Conservation (phyloP, 306 rosid genomes). For the Pterocarpus santalinus region DNA sequence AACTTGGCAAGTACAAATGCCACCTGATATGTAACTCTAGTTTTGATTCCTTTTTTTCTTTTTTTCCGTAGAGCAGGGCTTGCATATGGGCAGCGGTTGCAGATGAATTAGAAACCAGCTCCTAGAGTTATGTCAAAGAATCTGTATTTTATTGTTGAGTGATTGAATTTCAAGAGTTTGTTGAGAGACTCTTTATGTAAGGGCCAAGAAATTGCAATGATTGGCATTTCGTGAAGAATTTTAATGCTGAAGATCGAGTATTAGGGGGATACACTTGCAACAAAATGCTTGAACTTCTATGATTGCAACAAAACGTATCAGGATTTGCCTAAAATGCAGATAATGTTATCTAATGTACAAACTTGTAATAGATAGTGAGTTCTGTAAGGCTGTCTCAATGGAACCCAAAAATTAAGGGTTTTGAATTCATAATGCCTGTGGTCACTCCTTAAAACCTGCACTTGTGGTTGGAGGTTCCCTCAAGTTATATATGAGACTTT, state of each 20-base stretch:
- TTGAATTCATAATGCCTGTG: neutral
- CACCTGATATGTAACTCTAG: conserved; percentile 29
- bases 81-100: conserved; percentile 32
- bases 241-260: conserved; percentile 40
- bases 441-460: neutral
- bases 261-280: conserved; percentile 42
- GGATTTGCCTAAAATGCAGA: conserved; percentile 40
- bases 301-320: conserved; percentile 40
- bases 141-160: conserved; percentile 47
- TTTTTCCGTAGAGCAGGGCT: conserved; percentile 37
- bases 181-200: conserved; percentile 39
- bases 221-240: conserved; percentile 46
- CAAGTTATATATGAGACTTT: conserved; percentile 22
- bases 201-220: conserved; percentile 40
- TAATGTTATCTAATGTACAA: conserved; percentile 51
- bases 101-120: conserved; percentile 40
- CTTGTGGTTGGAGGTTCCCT: neutral
- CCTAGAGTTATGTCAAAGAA: conserved; percentile 40
- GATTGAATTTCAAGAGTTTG: conserved; percentile 45
- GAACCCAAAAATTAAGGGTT: conserved; percentile 13
- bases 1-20: conserved; percentile 8
- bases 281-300: conserved; percentile 45
- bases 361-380: conserved; percentile 21
- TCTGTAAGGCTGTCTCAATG: conserved; percentile 32
- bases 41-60: conserved; percentile 28